Evolutionary conservation across 139 green algal genomes (phyloP).

Genomic region (Coccomyxa sp.): DNA sequence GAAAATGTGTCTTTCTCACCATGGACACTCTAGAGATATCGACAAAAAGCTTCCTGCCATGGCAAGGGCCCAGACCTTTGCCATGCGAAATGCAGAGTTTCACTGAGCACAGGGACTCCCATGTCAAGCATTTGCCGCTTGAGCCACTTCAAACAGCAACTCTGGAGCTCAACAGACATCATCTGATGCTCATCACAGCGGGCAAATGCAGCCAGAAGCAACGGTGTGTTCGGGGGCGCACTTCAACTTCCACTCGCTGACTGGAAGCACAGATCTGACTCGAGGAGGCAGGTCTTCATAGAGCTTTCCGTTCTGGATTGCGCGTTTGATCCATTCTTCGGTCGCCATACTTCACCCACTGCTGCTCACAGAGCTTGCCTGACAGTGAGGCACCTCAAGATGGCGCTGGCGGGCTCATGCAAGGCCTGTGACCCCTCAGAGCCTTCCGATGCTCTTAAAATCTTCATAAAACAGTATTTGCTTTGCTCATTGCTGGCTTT

Average conservation of each 20-base stretch:
- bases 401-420: too few species aligned
- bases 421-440: too few species aligned
- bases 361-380: too few species aligned
- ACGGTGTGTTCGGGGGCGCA: constrained; percentile 8
- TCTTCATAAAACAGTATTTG: too few species aligned
- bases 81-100: neutral
- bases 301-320: constrained; percentile 42
- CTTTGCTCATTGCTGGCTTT: too few species aligned
- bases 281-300: constrained; percentile 71
- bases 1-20: too few species aligned
- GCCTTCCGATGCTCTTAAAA: too few species aligned
- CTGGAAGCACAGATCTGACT: constrained; percentile 37
- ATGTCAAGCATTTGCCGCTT: neutral
- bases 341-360: constrained; percentile 38
- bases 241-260: constrained; percentile 42
- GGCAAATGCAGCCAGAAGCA: neutral
- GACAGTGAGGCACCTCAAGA: too few species aligned
- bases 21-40: neutral
- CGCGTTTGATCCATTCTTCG: constrained; percentile 55
- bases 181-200: neutral
- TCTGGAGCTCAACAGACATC: neutral
- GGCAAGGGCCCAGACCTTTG: neutral
- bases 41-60: neutral
- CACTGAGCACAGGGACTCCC: neutral
- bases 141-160: neutral